Evolutionary conservation across 345 rosid species (phyloP), one percentile per base, ranked within the genome.

Genomic region (Mallotus nudiflorus): DNA sequence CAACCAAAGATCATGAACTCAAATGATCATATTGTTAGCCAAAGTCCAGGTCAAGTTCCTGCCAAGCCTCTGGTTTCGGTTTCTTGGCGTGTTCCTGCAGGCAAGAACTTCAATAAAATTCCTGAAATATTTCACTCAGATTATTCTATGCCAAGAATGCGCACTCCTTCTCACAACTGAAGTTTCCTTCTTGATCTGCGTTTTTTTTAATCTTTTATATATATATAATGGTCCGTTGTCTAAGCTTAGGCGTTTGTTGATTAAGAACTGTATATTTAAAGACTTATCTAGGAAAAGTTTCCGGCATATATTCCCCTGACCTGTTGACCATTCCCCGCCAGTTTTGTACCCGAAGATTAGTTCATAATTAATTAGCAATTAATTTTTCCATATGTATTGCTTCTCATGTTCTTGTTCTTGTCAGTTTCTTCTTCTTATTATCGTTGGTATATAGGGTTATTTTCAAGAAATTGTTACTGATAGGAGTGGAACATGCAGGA

Each of bases 101-200:
- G 50, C 50, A 73, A 58, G 54, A 67, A 58, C 35, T 58, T 25
- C 42, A 18, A 48, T 22, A 25, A 51, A n/a, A 25, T 25, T 65
- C 69, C 71, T 20, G 87, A 73, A n/a, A n/a, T n/a, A 9, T 27
- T 85, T 71, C 76, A 76, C 77, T 83, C 85, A 1, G 91, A 87
- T 75, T 87, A 87, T 72, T 83, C 91, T 39, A 79, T 71, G 58
- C 91, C 88, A 9, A 76, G 61, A 75, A 81, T 80, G 40, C 84
- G 85, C 6, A 65, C 84, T 55, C 91, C 91, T 27, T 84, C 85
- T 67, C 91, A 84, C 55, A 85, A 83, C 56, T 78, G 66, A 82
- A 10, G 0, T 45, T 9, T 42, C 46, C 9, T 42, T 42, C 9
- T 12, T 39, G 6, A 39, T 42, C 46, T 12, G 25, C 16, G 10